Evolutionary conservation across 148 eudicot genomes (phyloP).

Genomic region (Nyssa sinensis): DNA sequence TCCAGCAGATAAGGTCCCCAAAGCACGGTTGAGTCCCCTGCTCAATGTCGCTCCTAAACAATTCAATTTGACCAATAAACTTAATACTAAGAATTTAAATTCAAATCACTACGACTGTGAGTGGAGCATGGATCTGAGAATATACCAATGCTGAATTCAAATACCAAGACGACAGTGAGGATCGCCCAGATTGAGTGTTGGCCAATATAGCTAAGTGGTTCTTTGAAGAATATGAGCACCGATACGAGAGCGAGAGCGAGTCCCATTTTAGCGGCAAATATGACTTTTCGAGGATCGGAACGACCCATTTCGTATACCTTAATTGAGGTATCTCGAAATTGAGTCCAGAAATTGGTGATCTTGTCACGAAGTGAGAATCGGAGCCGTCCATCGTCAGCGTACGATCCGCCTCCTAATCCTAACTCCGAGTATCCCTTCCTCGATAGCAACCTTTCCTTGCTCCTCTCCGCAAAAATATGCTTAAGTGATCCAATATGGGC

Average conservation of each 20-base stretch:
- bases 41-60: conserved; percentile 58
- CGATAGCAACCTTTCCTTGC: neutral
- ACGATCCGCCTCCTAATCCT: neutral
- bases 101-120: too few species aligned
- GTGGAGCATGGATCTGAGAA: too few species aligned
- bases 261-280: conserved; percentile 34
- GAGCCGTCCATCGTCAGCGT: neutral
- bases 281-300: conserved; percentile 32
- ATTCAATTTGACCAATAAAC: neutral
- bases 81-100: neutral
- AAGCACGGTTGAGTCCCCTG: conserved; percentile 66
- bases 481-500: neutral
- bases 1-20: conserved; percentile 69
- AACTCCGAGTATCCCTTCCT: neutral
- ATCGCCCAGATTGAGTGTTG: conserved; percentile 40
- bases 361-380: conserved; percentile 16
- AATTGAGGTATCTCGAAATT: conserved; percentile 10
- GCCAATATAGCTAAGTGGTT: conserved; percentile 17
- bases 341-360: conserved; percentile 8
- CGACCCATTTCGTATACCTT: conserved; percentile 38
- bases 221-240: conserved; percentile 27
- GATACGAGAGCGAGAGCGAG: conserved; percentile 31
- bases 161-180: conserved; percentile 42
- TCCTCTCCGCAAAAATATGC: neutral
- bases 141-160: conserved; percentile 39